phyloP scores from a whole-genome alignment of 768 basidiomycete species.

The Goffeauzyma gilvescens region DNA sequence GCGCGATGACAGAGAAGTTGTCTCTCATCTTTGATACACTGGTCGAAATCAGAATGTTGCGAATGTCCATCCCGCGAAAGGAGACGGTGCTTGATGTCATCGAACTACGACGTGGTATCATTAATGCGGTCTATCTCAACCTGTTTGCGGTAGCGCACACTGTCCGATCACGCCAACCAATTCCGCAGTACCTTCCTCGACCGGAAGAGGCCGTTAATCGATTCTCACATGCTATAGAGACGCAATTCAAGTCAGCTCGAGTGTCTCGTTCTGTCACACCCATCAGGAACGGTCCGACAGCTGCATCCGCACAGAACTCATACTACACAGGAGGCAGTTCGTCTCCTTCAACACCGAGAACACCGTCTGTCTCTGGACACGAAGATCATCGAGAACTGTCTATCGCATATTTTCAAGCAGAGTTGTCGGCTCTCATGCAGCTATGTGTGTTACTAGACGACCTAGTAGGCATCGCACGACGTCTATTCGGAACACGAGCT shows the following conservation, averaged over 20 bases:
- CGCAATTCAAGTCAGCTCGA: slow-evolving; percentile 17
- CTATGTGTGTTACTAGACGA: no score
- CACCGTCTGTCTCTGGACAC: no score
- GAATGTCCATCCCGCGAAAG: slow-evolving; percentile 26
- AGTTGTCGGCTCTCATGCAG: no score
- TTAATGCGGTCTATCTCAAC: slow-evolving; percentile 22
- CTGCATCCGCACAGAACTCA: no score
- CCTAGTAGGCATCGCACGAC: no score
- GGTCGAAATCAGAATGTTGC: slow-evolving; percentile 19
- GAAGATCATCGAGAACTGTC: no score
- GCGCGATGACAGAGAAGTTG: slow-evolving; percentile 18
- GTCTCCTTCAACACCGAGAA: no score
- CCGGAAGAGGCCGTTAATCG: slow-evolving; percentile 22
- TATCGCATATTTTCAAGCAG: no score
- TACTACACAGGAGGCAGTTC: no score
- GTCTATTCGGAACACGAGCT: no score
- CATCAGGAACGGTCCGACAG: no score
- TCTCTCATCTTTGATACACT: slow-evolving; percentile 20
- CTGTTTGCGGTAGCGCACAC: slow-evolving; percentile 28
- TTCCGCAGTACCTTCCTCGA: slow-evolving; percentile 30
- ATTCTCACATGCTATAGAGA: slow-evolving; percentile 21
- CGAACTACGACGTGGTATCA: slow-evolving; percentile 24
- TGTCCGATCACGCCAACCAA: slow-evolving; percentile 24
- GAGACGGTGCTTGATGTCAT: slow-evolving; percentile 29
- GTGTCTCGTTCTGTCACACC: no score